A percentile compares a stretch with the other conserved stretches of the same genome.
These are phyloP conservation scores for Sordariomycetes sp. DNA, from an alignment of 2,329 filamentous ascomycete species.

Conservation along the genomic window DNA sequence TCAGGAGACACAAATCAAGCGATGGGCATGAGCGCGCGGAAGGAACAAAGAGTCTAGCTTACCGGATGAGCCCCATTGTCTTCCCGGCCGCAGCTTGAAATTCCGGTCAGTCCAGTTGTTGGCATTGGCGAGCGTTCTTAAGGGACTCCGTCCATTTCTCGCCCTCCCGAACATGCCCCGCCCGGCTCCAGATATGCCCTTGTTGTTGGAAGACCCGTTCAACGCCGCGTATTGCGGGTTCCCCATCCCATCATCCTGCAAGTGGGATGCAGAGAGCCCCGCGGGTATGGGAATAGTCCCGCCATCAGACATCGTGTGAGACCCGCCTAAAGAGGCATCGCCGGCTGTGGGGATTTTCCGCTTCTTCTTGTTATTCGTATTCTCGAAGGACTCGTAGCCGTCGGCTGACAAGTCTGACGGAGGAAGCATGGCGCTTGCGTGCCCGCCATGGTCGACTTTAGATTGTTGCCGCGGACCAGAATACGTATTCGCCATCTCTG, in stretches of 20 bases:
- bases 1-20: not conserved
- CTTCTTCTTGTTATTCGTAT: slow-evolving; percentile 99
- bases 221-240: not conserved
- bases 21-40: not conserved
- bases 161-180: slow-evolving; percentile 69
- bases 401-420: slow-evolving; percentile 64
- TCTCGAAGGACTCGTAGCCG: slow-evolving; percentile 94
- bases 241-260: not conserved
- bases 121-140: slow-evolving; percentile 34
- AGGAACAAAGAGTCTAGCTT: slow-evolving; percentile 15
- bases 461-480: not conserved
- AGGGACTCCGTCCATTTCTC: slow-evolving; percentile 45
- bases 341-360: slow-evolving; percentile 90
- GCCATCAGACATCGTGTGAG: slow-evolving; percentile 4
- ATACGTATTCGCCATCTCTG: slow-evolving; percentile 22
- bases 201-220: slow-evolving; percentile 24
- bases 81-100: slow-evolving; percentile 27
- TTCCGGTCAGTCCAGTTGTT: slow-evolving; percentile 39
- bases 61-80: slow-evolving; percentile 30
- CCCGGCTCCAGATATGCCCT: slow-evolving; percentile 72
- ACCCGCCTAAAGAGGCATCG: slow-evolving; percentile 28
- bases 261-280: not conserved
- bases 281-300: not conserved
- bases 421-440: slow-evolving; percentile 25
- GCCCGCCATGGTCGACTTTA: not conserved